These are phyloP conservation scores for Penicillium sp. DNA, from an alignment of 2,329 filamentous ascomycete genomes.

Conservation along the genomic window DNA sequence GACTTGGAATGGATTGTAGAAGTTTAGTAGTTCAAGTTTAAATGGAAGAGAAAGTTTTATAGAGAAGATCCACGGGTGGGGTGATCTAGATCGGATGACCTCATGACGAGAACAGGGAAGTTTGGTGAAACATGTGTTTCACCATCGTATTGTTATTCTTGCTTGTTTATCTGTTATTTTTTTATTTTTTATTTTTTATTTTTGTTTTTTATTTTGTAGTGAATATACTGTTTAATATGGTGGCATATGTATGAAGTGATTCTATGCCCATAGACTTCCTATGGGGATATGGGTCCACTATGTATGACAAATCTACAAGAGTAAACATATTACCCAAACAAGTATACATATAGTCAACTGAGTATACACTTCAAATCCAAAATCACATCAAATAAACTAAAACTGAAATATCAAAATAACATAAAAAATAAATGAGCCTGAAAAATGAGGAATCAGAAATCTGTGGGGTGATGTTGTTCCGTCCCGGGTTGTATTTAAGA, in stretches of 20 bases:
- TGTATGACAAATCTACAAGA: not conserved
- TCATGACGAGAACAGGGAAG: not conserved
- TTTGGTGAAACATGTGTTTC: too few relatives aligned
- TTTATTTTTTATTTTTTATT: too few relatives aligned
- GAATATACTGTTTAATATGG: too few relatives aligned
- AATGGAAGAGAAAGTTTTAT: not conserved
- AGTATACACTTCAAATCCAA: too few relatives aligned
- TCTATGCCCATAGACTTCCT: too few relatives aligned
- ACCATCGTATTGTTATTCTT: not conserved
- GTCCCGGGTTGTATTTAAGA: slow-evolving; percentile 11
- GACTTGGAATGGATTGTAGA: not conserved
- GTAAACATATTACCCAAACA: not conserved
- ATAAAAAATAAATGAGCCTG: slow-evolving; percentile 4
- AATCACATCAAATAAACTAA: not conserved
- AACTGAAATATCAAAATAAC: not conserved
- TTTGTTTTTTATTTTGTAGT: rapidly evolving
- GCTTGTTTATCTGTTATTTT: not conserved
- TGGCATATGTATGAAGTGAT: not conserved
- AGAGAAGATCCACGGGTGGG: not conserved
- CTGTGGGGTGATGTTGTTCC: slow-evolving; percentile 10
- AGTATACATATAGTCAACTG: not conserved
- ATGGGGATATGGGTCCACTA: not conserved
- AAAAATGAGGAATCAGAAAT: slow-evolving; percentile 8
- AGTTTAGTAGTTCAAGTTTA: not conserved
- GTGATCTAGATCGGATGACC: not conserved